Percentiles rank a stretch among this genome's conserved stretches.
Evolutionary conservation across 169 alveolate genomes (phyloP).

Genomic region (Plasmodium chabaudi): DNA sequence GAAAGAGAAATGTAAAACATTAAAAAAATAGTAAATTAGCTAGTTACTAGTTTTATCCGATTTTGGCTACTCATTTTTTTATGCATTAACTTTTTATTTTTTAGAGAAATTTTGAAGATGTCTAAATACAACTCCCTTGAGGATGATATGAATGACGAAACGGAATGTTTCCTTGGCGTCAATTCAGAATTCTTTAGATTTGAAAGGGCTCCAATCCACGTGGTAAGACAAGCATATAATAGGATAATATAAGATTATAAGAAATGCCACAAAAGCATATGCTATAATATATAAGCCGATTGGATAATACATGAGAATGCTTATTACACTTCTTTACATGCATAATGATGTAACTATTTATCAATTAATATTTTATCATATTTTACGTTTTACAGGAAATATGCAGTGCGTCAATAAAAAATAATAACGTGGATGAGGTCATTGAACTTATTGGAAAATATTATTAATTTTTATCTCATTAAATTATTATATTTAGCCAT

Average conservation of each 20-base stretch:
- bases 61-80: neutral
- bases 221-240: conserved; percentile 1
- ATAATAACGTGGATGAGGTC: conserved; percentile 39
- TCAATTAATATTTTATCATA: no score
- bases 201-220: conserved; percentile 62
- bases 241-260: neutral
- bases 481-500: conserved; percentile 5
- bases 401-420: conserved; percentile 54
- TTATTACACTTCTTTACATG: neutral
- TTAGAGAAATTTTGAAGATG: conserved; percentile 68
- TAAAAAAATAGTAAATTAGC: neutral
- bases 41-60: neutral
- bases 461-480: conserved; percentile 11
- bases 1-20: conserved; percentile 68
- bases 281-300: neutral
- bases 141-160: conserved; percentile 47
- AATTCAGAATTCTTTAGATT: conserved; percentile 71
- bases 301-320: neutral
- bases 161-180: conserved; percentile 37
- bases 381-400: conserved; percentile 28
- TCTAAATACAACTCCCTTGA: conserved; percentile 64
- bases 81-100: neutral
- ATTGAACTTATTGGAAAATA: conserved; percentile 40
- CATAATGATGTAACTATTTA: no score
- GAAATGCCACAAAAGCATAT: neutral